Percentiles rank a stretch among this genome's conserved stretches.
phyloP scores from a whole-genome alignment of 1,284 basidiomycete genomes.

The Naganishia albida region DNA sequence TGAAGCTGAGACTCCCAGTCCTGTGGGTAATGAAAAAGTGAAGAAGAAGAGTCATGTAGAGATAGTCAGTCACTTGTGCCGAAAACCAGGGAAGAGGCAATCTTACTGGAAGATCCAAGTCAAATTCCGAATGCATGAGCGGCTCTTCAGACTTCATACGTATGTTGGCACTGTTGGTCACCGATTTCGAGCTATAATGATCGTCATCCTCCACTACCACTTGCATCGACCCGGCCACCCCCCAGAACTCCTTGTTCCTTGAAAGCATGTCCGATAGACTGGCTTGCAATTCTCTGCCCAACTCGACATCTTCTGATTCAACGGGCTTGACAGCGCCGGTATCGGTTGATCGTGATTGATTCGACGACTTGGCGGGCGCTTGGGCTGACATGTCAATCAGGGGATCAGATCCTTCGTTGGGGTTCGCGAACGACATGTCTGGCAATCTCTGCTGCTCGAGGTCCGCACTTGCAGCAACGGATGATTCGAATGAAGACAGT shows the following conservation, averaged over 20 bases:
- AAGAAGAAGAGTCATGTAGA: neutral
- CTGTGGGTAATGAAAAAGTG: neutral
- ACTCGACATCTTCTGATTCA: conserved; percentile 7
- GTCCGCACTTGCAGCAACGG: neutral
- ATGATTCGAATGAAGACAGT: neutral
- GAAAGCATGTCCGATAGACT: neutral
- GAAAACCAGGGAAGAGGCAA: neutral
- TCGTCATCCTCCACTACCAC: neutral
- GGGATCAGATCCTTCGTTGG: too few relatives aligned
- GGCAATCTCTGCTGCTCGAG: neutral
- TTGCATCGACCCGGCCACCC: neutral
- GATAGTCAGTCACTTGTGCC: too few relatives aligned
- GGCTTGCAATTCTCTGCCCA: neutral
- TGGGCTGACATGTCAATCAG: too few relatives aligned
- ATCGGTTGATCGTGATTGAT: neutral
- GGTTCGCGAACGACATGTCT: neutral
- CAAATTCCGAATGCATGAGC: neutral
- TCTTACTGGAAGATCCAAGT: neutral
- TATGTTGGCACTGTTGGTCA: neutral
- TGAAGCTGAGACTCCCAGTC: neutral
- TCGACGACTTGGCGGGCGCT: neutral
- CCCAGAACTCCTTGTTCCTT: neutral
- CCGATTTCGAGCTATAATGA: neutral
- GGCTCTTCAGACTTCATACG: conserved; percentile 4
- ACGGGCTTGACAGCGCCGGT: neutral